Evolutionary conservation across 169 alveolate genomes (phyloP), one percentile per base, ranked within the genome.

Genomic region (Plasmodium billcollinsi): DNA sequence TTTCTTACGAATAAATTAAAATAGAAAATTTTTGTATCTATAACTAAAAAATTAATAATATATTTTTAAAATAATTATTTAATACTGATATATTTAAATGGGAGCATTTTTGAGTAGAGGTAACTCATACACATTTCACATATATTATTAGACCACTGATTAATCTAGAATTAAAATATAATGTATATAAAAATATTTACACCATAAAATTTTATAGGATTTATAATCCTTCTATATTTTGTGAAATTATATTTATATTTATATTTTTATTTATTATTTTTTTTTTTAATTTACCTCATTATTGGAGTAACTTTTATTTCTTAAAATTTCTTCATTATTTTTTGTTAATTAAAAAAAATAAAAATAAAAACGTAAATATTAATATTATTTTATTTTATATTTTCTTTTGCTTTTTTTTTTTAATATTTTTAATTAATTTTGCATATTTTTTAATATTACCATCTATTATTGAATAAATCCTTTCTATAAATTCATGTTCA

Each of bases 21-120:
- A 39, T 39, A 39, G 47, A 39, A 39, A 5, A 39, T 5, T 39
- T 39, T 39, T 39, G 9, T 39, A 39, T 39, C 9, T 39, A 39
- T 39, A 39, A 39, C 47, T 39, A 39, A 39, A 39, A 6, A 11
- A 39, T 39, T 39, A 39, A 39, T 39, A 39, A 5, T 5, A 5
- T 0, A 39, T 5, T 5, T 39, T 39, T 39, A 0, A 39, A 39
- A 39, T 39, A 39, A 39, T 39, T 39, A 39, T 39, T 39, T 15
- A 56, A 21, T 83, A 83, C 91, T 83, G 39, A 83, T 83, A 12
- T 83, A 83, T 49, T 83, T 83, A 20, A 45, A 24, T 15, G 91
- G 91, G 39, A 83, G 76, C 91, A 69, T 69, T 54, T 67, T 83
- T 24, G 91, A 83, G 73, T 69, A 83, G 39, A 83, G 63, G 52